Base-by-base conservation (phyloP, 2,329 filamentous ascomycete species). In the Diaporthe eres region DNA sequence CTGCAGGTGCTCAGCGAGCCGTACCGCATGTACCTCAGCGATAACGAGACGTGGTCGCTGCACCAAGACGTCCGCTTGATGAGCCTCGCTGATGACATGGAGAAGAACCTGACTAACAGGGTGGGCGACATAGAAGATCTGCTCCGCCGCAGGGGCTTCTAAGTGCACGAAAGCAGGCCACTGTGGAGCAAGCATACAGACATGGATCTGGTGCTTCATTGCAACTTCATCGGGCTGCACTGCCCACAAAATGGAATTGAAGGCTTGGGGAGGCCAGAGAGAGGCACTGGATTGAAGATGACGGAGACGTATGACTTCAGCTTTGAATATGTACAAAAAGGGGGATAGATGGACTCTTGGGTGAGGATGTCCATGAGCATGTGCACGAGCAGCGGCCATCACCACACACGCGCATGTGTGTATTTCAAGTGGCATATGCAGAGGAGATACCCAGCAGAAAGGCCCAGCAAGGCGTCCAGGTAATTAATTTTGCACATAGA, bases 11-110 rank as follows among this genome's bases (percentile, higher is more conserved):
- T 77, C 22, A 71, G 75, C 55, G 71, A 67, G 25, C 61, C 73
- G 5, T 77, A 67, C 28, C 37, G 73, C 28, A 39, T 75, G 31
- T 58, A 75, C 60, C 63, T 77, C 47, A 65, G 63, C 39, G 65
- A 73, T 6, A 71, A 75, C 25, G 75, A 77, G 68, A 67, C 51
- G 1, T 74, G 70, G n/a, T 57, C 70, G 15, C 67, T 77, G 34
- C 44, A 74, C 34, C 53, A 75, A 15, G 75, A 77, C 17, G 17
- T 71, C 10, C 73, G 75, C 44, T 70, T 75, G 25, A 71, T 75
- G 61, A n/a, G 28, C 4, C 58, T 98, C n/a, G 71, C 55, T 8
- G 37, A 49, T 3, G 73, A 77, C n/a, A 77, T 77, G 75, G 75
- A 77, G 31, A 57, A 53, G 44, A 75, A 65, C 37, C 61, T 77